Evolutionary conservation across 108 stramenopile genomes (phyloP), one percentile per base, ranked within the genome.

Genomic region (Nitzschia inconspicua): DNA sequence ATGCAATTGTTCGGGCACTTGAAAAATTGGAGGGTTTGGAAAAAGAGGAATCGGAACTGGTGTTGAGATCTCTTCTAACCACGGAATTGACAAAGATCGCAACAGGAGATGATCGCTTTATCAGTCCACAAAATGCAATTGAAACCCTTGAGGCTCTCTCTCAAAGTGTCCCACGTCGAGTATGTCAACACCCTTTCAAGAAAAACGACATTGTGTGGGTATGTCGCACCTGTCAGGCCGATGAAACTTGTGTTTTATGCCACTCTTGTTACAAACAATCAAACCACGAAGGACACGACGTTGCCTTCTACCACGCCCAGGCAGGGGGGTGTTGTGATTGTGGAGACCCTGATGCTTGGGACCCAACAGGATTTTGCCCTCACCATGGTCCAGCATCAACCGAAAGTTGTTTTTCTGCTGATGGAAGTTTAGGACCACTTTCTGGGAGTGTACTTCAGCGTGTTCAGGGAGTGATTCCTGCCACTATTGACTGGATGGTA

Each of bases 301-400:
- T 97, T 20, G 85, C 89, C 29, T 97, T 97, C 64, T 95, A 95
- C 60, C 93, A 93, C 55, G 89, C 95, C 24, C 92, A 90, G 73
- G 94, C 95, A 19, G 98, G 94, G 0, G 98, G 96, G 14, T 98
- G 98, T 73, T 98, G 98, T 50, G 96, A 98, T 73, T 98, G 98
- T 60, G 98, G 98, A 6, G 97, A 98, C 79, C 82, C 81, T 0
- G 95, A 95, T 72, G 98, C 98, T 0, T 98, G 98, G 98, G 91
- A 91, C 52, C 86, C 86, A 6, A 55, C 58, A 8, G 97, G 97
- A 19, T 94, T 82, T 59, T 82, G 80, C 57, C 71, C 68, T 3
- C 68, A 52, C 25, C 80, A 82, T 59, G 80, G 80, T 20, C 79
- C 79, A 4, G 36, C 51, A 1, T 40, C 65, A 9, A n/a, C 25